phyloP scores from a whole-genome alignment of 768 basidiomycete genomes.

The Cyclocybe aegerita region DNA sequence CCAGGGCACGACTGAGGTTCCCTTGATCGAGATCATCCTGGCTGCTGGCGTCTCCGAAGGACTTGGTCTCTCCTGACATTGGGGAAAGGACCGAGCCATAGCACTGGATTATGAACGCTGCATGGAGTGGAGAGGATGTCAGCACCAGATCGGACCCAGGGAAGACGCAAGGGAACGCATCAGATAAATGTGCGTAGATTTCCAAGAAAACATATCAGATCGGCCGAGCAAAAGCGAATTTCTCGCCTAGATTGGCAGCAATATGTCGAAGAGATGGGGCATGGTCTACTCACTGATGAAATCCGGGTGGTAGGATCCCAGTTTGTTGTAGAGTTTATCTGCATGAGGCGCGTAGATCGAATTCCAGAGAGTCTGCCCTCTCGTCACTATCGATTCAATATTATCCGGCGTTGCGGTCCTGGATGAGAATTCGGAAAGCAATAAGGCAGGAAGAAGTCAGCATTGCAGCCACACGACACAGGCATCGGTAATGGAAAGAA shows the following conservation, averaged over 20 bases:
- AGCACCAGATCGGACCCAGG: background rate
- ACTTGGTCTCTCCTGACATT: constrained; percentile 55
- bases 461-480: constrained; percentile 1
- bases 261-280: constrained; percentile 28
- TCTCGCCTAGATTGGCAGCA: constrained; percentile 30
- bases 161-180: constrained; percentile 3
- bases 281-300: constrained; percentile 75
- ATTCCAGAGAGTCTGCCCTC: constrained; percentile 77
- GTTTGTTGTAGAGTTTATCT: constrained; percentile 85
- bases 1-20: constrained; percentile 81
- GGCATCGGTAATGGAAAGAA: background rate
- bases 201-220: constrained; percentile 13
- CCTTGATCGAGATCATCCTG: constrained; percentile 63
- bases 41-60: constrained; percentile 38
- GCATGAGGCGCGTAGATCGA: constrained; percentile 88
- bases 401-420: constrained; percentile 63
- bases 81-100: constrained; percentile 81
- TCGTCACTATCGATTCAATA: constrained; percentile 65
- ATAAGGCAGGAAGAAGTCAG: constrained; percentile 17
- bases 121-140: constrained; percentile 13
- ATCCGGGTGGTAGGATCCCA: constrained; percentile 88
- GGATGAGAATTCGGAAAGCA: constrained; percentile 15
- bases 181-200: constrained; percentile 1
- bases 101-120: constrained; percentile 85
- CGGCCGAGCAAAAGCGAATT: constrained; percentile 24